Evolutionary conservation across 257 asterid species (phyloP).

Genomic region (Hygrophila difformis): DNA sequence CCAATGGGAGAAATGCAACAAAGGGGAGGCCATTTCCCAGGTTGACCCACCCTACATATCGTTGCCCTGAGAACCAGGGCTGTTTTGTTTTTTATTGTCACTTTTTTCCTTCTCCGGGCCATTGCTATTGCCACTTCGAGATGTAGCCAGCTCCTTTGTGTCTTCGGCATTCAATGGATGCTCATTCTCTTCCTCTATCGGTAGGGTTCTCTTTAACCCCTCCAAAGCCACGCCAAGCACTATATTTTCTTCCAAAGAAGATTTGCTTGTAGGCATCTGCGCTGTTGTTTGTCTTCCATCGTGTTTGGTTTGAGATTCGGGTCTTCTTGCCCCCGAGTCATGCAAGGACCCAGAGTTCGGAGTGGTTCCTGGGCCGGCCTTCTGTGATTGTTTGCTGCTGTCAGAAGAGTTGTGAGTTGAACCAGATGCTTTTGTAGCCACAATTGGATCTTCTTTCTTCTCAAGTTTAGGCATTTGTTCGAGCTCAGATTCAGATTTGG

Average conservation of each 20-base stretch:
- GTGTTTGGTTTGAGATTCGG: slow-evolving; percentile 39
- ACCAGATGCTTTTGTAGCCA: slow-evolving; percentile 22
- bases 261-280: slow-evolving; percentile 33
- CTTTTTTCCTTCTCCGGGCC: slow-evolving; percentile 37
- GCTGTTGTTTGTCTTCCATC: slow-evolving; percentile 30
- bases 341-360: slow-evolving; percentile 17
- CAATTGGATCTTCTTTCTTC: slow-evolving; percentile 32
- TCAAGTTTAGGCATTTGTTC: slow-evolving; percentile 27
- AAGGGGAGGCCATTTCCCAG: too few species aligned
- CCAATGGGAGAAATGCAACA: too few species aligned
- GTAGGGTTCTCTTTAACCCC: slow-evolving; percentile 92
- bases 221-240: slow-evolving; percentile 96
- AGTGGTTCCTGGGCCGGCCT: slow-evolving; percentile 30
- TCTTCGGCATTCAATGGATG: slow-evolving; percentile 30
- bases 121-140: slow-evolving; percentile 37
- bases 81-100: slow-evolving; percentile 26
- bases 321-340: slow-evolving; percentile 29
- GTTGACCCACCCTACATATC: too few species aligned
- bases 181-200: slow-evolving; percentile 61
- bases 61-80: slow-evolving; percentile 22
- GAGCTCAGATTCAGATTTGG: slow-evolving; percentile 36
- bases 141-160: slow-evolving; percentile 45
- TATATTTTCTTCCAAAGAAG: slow-evolving; percentile 77
- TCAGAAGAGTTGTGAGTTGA: slow-evolving; percentile 25
- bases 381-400: slow-evolving; percentile 29